A percentile compares a stretch with the other conserved stretches of the same genome.
Conservation (phyloP, 2,329 filamentous ascomycete species). For the Lachnellula arida region DNA sequence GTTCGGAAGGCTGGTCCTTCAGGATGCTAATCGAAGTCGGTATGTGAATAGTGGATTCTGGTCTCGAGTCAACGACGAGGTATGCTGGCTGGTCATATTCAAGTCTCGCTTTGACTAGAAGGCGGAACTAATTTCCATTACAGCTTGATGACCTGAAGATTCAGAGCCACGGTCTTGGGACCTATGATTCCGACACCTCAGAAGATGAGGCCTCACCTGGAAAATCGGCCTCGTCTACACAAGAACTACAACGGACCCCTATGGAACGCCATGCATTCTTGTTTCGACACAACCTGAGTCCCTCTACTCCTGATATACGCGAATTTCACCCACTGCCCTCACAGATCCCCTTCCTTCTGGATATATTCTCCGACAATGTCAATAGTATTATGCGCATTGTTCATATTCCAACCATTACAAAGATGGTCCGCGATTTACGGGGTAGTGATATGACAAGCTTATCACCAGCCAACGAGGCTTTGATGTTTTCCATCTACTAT, state of each 20-base stretch:
- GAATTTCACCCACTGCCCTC: slow-evolving; percentile 49
- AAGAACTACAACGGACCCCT: slow-evolving; percentile 39
- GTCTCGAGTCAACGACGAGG: slow-evolving; percentile 52
- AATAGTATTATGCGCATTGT: slow-evolving; percentile 41
- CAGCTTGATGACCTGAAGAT: slow-evolving; percentile 43
- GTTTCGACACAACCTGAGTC: slow-evolving; percentile 42
- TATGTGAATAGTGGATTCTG: slow-evolving; percentile 52
- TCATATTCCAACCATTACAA: slow-evolving; percentile 42
- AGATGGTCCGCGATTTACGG: slow-evolving; percentile 36
- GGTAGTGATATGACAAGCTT: slow-evolving; percentile 31
- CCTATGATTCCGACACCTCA: slow-evolving; percentile 35
- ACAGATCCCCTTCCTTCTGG: slow-evolving; percentile 49
- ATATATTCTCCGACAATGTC: slow-evolving; percentile 48
- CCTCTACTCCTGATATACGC: slow-evolving; percentile 30
- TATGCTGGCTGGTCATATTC: slow-evolving; percentile 25
- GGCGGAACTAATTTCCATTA: slow-evolving; percentile 16
- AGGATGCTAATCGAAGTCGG: slow-evolving; percentile 35
- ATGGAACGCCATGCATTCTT: slow-evolving; percentile 47
- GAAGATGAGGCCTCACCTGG: slow-evolving; percentile 34
- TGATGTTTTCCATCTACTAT: slow-evolving; percentile 55
- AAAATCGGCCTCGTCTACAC: slow-evolving; percentile 30
- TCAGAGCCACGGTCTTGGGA: slow-evolving; percentile 34
- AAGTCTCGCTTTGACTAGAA: slow-evolving; percentile 1
- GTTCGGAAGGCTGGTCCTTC: slow-evolving; percentile 45
- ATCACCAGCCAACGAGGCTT: slow-evolving; percentile 43